Base-by-base conservation (phyloP, 1,284 basidiomycete species). In the Heterobasidion occidentale region DNA sequence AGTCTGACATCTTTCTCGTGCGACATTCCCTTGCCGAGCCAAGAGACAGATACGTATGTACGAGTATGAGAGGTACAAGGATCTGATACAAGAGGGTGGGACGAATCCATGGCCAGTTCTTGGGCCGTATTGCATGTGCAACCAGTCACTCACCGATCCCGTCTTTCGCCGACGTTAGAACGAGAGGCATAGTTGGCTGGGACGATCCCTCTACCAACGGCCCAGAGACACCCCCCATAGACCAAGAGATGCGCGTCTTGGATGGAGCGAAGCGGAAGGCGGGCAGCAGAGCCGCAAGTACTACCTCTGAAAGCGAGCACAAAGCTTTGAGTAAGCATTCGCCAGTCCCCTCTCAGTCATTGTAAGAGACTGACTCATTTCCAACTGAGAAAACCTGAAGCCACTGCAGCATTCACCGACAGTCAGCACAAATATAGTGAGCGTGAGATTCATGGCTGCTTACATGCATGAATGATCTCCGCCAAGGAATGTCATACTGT, bases 401-500 rank as follows among this genome's bases (percentile, higher is more conserved):
- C 54, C 54, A 17, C 54, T 55, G 36, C 8, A 42, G 11, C 38
- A 42, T 12, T 9, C 2, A 36, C 6, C n/a, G 35, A 15, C 50
- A 36, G 36, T 35, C 12, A 42, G 38, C n/a, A n/a, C 44, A 33
- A 34, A 2, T 42, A 17, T 11, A 15, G 52, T 48, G 9, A 36
- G 17, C 1, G 6, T 15, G 14, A 27, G 9, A 36, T 49, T 7
- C 12, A 11, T 5, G n/a, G 6, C n/a, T n/a, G 36, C 54, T 50
- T 20, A 55, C 54, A 55, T 55, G 54, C 54, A 55, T 17, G 47
- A 46, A 9, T 35, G 34, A 15, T 47, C 48, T 1, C 56, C 57
- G 20, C 65, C 63, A 1, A 54, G 27, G 46, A 54, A 54, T 15
- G 53, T 54, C 44, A 54, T 19, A 14, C 53, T 54, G 34, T n/a